Conservation (phyloP, 2,329 filamentous ascomycete genomes). For the Dichotomopilus funicola region DNA sequence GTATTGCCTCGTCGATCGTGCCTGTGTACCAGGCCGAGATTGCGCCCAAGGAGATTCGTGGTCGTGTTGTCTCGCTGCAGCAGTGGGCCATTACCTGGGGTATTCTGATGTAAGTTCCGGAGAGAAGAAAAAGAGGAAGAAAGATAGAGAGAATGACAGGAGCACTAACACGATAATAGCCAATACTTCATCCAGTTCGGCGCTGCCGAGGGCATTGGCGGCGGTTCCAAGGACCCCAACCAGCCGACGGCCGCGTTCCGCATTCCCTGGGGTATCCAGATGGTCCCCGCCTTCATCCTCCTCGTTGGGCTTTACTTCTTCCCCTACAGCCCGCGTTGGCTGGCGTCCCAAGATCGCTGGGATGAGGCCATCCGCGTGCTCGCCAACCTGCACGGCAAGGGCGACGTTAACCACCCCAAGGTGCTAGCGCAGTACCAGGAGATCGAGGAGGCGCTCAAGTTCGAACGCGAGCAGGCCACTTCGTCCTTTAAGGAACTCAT, state of each 20-base stretch:
- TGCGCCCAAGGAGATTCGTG: slow-evolving; percentile 50
- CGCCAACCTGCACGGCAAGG: slow-evolving; percentile 51
- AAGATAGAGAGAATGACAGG: too few species aligned
- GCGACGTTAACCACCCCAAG: slow-evolving; percentile 49
- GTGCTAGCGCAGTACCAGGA: slow-evolving; percentile 60
- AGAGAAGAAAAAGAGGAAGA: too few species aligned
- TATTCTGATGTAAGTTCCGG: slow-evolving; percentile 44
- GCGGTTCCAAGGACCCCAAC: slow-evolving; percentile 42
- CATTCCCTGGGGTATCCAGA: slow-evolving; percentile 57
- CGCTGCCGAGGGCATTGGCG: slow-evolving; percentile 44
- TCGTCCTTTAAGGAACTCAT: slow-evolving; percentile 45
- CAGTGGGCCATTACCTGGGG: slow-evolving; percentile 69
- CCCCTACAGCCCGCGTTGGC: slow-evolving; percentile 61
- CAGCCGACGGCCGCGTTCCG: slow-evolving; percentile 51
- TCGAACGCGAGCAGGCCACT: slow-evolving; percentile 46
- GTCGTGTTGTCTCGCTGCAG: slow-evolving; percentile 57
- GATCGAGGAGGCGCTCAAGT: slow-evolving; percentile 47
- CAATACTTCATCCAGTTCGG: slow-evolving; percentile 64
- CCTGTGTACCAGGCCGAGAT: slow-evolving; percentile 66
- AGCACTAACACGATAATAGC: background rate
- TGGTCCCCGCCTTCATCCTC: slow-evolving; percentile 47
- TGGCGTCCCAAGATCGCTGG: slow-evolving; percentile 61
- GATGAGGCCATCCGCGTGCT: slow-evolving; percentile 56
- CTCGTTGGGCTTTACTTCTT: slow-evolving; percentile 54
- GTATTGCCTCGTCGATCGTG: slow-evolving; percentile 66